These are phyloP conservation scores for Solanum hybrid DNA, from an alignment of 305 asterid species.

Conservation along the genomic window DNA sequence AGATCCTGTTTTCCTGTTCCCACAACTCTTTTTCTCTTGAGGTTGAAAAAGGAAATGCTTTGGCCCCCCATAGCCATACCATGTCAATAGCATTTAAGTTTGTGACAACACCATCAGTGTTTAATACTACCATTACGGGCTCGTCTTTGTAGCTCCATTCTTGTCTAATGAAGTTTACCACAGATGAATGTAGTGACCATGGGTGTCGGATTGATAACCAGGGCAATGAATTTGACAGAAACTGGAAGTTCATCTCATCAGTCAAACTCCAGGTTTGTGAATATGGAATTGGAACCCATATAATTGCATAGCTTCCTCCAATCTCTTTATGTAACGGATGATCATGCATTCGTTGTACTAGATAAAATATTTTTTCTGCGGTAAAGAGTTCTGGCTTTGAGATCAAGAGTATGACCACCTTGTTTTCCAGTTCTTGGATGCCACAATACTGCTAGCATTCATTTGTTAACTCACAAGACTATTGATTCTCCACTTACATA, in stretches of 20 bases:
- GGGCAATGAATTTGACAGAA: slow-evolving; percentile 43
- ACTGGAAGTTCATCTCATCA: slow-evolving; percentile 33
- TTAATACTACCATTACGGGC: slow-evolving; percentile 43
- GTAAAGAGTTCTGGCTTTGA: slow-evolving; percentile 55
- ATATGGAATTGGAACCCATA: slow-evolving; percentile 55
- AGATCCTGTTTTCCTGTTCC: slow-evolving; percentile 34
- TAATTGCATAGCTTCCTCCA: slow-evolving; percentile 24
- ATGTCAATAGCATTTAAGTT: slow-evolving; percentile 56
- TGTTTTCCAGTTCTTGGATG: slow-evolving; percentile 42
- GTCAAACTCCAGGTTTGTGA: slow-evolving; percentile 31
- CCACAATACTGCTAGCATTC: slow-evolving; percentile 22
- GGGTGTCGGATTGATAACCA: slow-evolving; percentile 52
- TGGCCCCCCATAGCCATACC: slow-evolving; percentile 66
- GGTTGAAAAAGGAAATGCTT: slow-evolving; percentile 61
- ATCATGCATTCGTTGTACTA: slow-evolving; percentile 46
- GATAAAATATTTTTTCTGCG: slow-evolving; percentile 32
- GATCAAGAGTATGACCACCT: slow-evolving; percentile 55
- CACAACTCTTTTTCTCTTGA: slow-evolving; percentile 50
- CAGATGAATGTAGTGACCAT: slow-evolving; percentile 38
- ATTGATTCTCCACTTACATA: not conserved
- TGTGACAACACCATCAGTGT: slow-evolving; percentile 33
- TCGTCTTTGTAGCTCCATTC: slow-evolving; percentile 48
- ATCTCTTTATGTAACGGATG: slow-evolving; percentile 20
- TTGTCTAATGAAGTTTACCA: slow-evolving; percentile 30
- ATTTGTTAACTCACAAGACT: not conserved